Evolutionary conservation across 2,329 filamentous ascomycete genomes (phyloP), one percentile per base, ranked within the genome.

Genomic region (Scedosporium aurantiacum): DNA sequence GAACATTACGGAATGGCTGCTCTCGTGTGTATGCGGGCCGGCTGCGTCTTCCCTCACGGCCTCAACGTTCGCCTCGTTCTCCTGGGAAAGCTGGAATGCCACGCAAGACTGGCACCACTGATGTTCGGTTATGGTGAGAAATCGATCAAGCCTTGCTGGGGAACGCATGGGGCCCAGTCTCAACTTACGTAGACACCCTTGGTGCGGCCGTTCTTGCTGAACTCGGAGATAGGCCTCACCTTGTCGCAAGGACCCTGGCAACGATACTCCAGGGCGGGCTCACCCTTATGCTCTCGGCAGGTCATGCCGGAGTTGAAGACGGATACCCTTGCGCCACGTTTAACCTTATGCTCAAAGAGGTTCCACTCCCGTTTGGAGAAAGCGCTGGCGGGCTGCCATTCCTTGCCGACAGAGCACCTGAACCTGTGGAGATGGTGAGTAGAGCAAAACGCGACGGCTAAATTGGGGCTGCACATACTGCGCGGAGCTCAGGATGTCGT

Each of bases 41-140:
- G 21, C 23, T 55, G 23, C 62, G 40, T 18, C 50, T 16, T 55
- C 23, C 8, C 58, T 65, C 8, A 64, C 65, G 0, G 70, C 70
- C 40, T 76, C 74, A 10, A 37, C 32, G 32, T 37, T 37, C 32
- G 32, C 32, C 32, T 37, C 32, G 32, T 12, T 37, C 32, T 37
- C 32, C 45, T 75, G 73, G 1, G 68, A 70, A 37, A 73, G 70
- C 0, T 61, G 66, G 74, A 74, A 76, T 3, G 70, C 72, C 8
- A 66, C 67, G 60, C 74, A 76, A 60, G 66, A 64, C 47, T 63
- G 66, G 63, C 74, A 76, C 41, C 65, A 65, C 74, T 76, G 14
- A 23, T 3, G 25, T n/a, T 23, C n/a, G 4, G 32, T 21, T 27
- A 45, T 3, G 2, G 14, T 52, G 12, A 25, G 37, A 25, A 14